Base-by-base conservation (phyloP, 2,329 filamentous ascomycete species). In the Hymenoscyphus occultus region DNA sequence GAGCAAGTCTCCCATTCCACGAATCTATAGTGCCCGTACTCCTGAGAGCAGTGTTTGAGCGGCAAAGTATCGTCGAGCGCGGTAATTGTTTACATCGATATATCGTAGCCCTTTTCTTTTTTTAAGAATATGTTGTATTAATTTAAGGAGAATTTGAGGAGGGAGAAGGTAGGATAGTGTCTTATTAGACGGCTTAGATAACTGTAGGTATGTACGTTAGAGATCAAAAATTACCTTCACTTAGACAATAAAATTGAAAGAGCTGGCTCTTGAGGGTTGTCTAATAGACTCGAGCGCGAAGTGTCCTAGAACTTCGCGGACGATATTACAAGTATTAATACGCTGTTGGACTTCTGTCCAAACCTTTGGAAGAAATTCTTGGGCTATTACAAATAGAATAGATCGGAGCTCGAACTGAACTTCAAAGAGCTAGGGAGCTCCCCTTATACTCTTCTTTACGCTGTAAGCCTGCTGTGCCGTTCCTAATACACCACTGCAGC, bases 91-190 rank as follows among this genome's bases (percentile, higher is more conserved):
- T 6, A 3, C 7, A 16, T 35, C 54, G 13, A 14, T 28, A 31
- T 13, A 10, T 28, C 54, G 54, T 14, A 56, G 22, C 16, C 22
- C 22, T 9, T 19, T 9, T 56, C 54, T 35, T 35, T 16, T 16
- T 35, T 56, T 22, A 10, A 56, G 54, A 28, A 56, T 9, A 35
- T 12, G 54, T 16, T 31, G 54, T 9, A 56, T 31, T 7, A 28
- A 31, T 22, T 31, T 35, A 14, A 56, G 5, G 3, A 56, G 31
- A 12, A 56, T 56, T 35, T 13, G 14, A 13, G 54, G 22, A 31
- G 54, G 54, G 22, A 56, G 31, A 28, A 56, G 54, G 54, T 56
- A 56, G 16, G 54, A 56, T 56, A 56, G 14, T 14, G 54, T 31
- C 14, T 56, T 19, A 16, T 13, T 9, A 6, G 54, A 56, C 7